Percentiles rank a stretch among this genome's conserved stretches.
phyloP scores from a whole-genome alignment of 768 basidiomycete species.

The Tulasnella sp. region DNA sequence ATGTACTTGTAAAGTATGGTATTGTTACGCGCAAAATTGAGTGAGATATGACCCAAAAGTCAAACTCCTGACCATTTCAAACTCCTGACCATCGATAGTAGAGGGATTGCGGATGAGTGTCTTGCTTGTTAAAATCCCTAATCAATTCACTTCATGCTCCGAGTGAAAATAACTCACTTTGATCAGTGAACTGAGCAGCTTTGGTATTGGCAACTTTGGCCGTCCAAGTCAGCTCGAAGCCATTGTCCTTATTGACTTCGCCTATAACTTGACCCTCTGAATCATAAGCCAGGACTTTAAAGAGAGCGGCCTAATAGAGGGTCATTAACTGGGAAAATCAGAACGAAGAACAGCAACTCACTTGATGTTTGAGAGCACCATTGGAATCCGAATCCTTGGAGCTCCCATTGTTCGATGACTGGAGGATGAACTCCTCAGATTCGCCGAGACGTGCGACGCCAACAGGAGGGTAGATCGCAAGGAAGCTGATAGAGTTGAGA shows the following conservation, averaged over 20 bases:
- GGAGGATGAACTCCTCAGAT: not conserved
- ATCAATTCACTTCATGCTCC: not conserved
- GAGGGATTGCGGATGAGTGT: too few relatives aligned
- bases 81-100: too few relatives aligned
- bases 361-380: constrained; percentile 25
- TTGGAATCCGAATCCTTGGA: constrained; percentile 23
- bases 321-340: not conserved
- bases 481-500: constrained; percentile 11
- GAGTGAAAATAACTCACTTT: not conserved
- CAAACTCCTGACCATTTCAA: too few relatives aligned
- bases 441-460: constrained; percentile 28
- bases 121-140: not conserved
- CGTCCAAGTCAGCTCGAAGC: constrained; percentile 24
- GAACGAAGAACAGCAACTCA: constrained; percentile 13
- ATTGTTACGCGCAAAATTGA: not conserved
- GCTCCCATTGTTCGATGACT: not conserved
- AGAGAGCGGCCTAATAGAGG: constrained; percentile 24
- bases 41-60: too few relatives aligned
- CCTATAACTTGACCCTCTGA: constrained; percentile 22
- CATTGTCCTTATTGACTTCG: constrained; percentile 22
- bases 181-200: constrained; percentile 17
- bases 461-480: constrained; percentile 28
- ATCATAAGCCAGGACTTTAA: constrained; percentile 27
- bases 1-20: constrained; percentile 1
- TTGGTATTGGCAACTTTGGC: constrained; percentile 29